Evolutionary conservation across 1,139 yeast genomes (phyloP), one percentile per base, ranked within the genome.

Genomic region (Pneumocystis oryctolagi): DNA sequence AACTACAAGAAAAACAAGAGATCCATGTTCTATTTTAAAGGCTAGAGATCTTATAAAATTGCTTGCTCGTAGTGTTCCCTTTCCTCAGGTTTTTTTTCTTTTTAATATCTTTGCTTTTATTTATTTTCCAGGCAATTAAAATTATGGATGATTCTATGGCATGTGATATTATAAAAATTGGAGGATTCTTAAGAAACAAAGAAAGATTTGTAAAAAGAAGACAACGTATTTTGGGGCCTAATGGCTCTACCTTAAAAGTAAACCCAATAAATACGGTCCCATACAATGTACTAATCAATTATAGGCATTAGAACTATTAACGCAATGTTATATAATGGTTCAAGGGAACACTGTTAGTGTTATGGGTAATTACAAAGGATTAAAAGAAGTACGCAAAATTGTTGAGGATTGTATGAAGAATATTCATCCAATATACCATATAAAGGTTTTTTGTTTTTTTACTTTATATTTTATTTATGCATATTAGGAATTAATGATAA

Each of bases 351-450:
- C 99, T 0, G 99, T 92, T 3, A 84, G 96, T 66, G 94, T 87
- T 31, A 92, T 92, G 98, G 99, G 99, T 14, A 94, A 96, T 30
- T 90, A 78, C 76, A 88, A 87, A 72, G 98, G 98, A 2, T 78
- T 92, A 68, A 92, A 94, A 73, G 95, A 87, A 68, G 84, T 89
- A 9, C 83, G 98, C 74, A 82, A 97, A 72, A 90, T 92, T 42
- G 96, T 92, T 53, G 98, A 92, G 73, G 98, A 92, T 73, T 92
- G 98, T 75, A 92, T 92, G 99, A 83, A 81, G 72, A 92, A 92
- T 71, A 80, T 92, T 25, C 99, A 92, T 74, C 99, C 99, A 12
- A 92, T 92, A 67, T 92, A 92, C 76, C 92, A 94, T 73, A 90
- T 92, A 72, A 92, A 94, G 40, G 55, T 59, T 39, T 57, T 57